Evolutionary conservation across 148 eudicot species (phyloP), one percentile per base, ranked within the genome.

Genomic region (Rhododendron henanense): DNA sequence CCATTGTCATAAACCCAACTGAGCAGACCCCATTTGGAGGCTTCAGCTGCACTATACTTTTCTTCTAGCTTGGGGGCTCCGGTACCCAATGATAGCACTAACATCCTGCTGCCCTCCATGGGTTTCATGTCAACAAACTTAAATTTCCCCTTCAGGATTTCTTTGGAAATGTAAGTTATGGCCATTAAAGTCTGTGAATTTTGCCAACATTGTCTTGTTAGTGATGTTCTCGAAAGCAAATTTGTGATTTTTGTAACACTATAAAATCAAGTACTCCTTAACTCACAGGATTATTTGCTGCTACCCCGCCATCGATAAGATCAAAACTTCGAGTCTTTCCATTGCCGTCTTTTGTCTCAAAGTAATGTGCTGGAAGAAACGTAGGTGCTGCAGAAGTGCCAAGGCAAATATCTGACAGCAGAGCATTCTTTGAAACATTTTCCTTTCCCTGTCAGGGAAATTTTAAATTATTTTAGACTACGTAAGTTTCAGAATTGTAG

Each of bases 371-470:
- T 1, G 92, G 93, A 37, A 92, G 87, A 73, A 35, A 81, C 0
- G 93, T 90, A 4, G 93, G 93, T 77, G 92, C 92, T 45, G 92
- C 93, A 16, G 93, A 89, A 33, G 93, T 92, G 81, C 90, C 76
- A 2, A 90, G 82, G 87, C 93, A 90, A 9, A 92, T 63, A 67
- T 92, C 93, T 2, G 92, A 87, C 28, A 92, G 59, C 71, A 81
- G 45, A 16, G 91, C 93, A 57, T 91, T 84, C 89, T 88, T 86
- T 5, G 69, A n/a, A 19, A 84, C 57, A 35, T 85, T 21, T 78
- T 84, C 53, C 77, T 78, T 85, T 71, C 81, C 91, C 93, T 91
- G 31, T n/a, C 5, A 41, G 16, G 37, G 16, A 65, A 4, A 76
- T 18, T 13, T 7, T 0, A 48, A 73, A 7, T 37, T n/a, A 6